Base-by-base conservation (phyloP, 164 flowering plant genomes). In the Magnolia kwangsiensis region DNA sequence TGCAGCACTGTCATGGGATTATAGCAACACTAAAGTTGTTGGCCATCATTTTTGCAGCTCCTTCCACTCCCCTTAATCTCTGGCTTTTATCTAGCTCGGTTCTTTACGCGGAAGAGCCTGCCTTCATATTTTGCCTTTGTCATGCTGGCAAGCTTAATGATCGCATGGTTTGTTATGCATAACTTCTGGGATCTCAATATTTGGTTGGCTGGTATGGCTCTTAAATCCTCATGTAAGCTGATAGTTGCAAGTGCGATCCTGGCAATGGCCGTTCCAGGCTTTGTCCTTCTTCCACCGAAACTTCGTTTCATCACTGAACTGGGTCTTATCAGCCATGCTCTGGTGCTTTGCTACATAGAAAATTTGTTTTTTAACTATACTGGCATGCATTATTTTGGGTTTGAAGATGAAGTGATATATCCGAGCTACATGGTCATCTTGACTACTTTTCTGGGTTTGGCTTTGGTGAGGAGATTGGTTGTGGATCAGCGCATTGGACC, bases 131-230 rank as follows among this genome's bases (percentile, higher is more conserved):
- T 90, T 84, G 88, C 88, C 0, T 96, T 87, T 88, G 90, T 90
- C 82, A 84, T 89, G 72, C 92, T 94, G 71, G 96, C 97, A 70
- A 94, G 97, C 83, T 78, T 96, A 85, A 90, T 92, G 92, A 89
- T 90, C 50, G 82, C 77, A 18, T 96, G 99, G 99, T 96, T 94
- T 84, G 95, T 96, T 79, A 73, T 87, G 89, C 98, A 94, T 77
- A 91, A 92, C 81, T 96, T 82, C 80, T 96, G 99, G 99, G 96
- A 90, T 82, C 93, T 96, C 77, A 96, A 92, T 78, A 96, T 96
- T 74, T 96, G 98, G 99, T 69, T 94, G 88, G 98, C 97, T 70
- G 98, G 98, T 84, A 94, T 96, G 96, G 86, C 97, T 70, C 85
- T 96, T 67, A 90, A 89, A 82, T 91, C 97, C 59, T 92, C 92